Conservation (phyloP, 371 early-diverging fungal genomes). For the Hamiltosporidium tvaerminnensis region DNA sequence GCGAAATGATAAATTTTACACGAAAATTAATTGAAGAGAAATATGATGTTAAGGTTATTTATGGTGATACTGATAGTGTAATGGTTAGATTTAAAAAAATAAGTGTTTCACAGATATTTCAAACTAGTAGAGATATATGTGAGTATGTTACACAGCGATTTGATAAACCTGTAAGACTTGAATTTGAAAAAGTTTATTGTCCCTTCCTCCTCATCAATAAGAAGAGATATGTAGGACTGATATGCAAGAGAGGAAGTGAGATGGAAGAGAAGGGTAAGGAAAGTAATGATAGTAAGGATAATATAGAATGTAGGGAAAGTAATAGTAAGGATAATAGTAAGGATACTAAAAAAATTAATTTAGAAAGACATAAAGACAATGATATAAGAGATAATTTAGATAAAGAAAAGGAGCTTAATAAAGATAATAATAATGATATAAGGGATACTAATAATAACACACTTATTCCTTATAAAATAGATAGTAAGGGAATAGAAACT, state of each 20-base stretch:
- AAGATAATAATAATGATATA: too few relatives aligned
- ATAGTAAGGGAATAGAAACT: constrained; percentile 97
- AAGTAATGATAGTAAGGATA: background rate
- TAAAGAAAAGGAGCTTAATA: too few relatives aligned
- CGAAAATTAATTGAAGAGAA: constrained; percentile 69
- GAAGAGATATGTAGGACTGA: constrained; percentile 91
- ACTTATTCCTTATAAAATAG: constrained; percentile 75
- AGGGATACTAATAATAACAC: constrained; percentile 76
- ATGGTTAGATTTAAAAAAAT: constrained; percentile 77
- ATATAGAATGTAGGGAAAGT: background rate
- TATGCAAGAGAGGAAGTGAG: constrained; percentile 17
- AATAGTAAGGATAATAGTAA: too few relatives aligned
- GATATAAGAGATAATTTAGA: too few relatives aligned
- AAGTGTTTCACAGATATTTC: constrained; percentile 22
- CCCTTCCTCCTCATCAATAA: constrained; percentile 95
- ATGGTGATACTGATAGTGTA: constrained; percentile 99
- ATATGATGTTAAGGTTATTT: constrained; percentile 79
- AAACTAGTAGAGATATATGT: constrained; percentile 55
- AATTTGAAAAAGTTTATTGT: constrained; percentile 96
- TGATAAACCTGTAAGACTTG: constrained; percentile 80
- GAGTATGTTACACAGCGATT: constrained; percentile 68
- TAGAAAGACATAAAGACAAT: too few relatives aligned
- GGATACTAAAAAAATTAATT: too few relatives aligned
- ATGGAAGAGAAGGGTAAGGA: background rate
- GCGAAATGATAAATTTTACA: constrained; percentile 86